phyloP scores from a whole-genome alignment of 1,284 basidiomycete species.

The Ganoderma multipileum region DNA sequence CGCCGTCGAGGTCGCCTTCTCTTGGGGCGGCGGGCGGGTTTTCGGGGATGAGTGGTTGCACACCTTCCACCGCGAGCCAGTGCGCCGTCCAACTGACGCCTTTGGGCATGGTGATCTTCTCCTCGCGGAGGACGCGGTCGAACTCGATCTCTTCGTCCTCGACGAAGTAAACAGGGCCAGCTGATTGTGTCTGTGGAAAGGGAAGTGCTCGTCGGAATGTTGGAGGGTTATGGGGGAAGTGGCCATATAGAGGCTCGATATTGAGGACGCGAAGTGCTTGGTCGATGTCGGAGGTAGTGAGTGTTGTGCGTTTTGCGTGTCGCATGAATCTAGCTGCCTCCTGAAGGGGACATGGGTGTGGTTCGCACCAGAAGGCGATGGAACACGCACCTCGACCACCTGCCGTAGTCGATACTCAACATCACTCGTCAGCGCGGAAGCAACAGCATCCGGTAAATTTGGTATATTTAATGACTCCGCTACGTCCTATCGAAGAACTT shows the following conservation, averaged over 20 bases:
- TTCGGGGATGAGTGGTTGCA: constrained; percentile 96
- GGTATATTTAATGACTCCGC: constrained; percentile 89
- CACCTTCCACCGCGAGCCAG: constrained; percentile 98
- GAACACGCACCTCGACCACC: constrained; percentile 76
- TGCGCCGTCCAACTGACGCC: constrained; percentile 89
- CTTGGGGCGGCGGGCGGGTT: constrained; percentile 87
- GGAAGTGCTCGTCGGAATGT: constrained; percentile 78
- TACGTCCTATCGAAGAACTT: constrained; percentile 69
- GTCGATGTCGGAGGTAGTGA: constrained; percentile 92
- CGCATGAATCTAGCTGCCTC: constrained; percentile 98
- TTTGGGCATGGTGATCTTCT: constrained; percentile 80
- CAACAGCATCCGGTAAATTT: constrained; percentile 82
- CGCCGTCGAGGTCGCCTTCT: constrained; percentile 47
- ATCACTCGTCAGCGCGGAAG: constrained; percentile 90
- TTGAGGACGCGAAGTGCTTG: constrained; percentile 93
- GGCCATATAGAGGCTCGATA: constrained; percentile 91
- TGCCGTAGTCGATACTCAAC: constrained; percentile 97
- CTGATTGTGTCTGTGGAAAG: constrained; percentile 62
- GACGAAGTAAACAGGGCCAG: constrained; percentile 86
- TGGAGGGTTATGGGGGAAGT: constrained; percentile 72
- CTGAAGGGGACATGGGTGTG: constrained; percentile 47
- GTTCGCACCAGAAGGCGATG: constrained; percentile 2
- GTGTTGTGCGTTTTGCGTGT: constrained; percentile 86
- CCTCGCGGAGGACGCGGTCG: constrained; percentile 85
- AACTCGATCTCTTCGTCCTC: constrained; percentile 99